Conservation (phyloP, 352 stramenopile genomes). For the Pythium phragmitis region DNA sequence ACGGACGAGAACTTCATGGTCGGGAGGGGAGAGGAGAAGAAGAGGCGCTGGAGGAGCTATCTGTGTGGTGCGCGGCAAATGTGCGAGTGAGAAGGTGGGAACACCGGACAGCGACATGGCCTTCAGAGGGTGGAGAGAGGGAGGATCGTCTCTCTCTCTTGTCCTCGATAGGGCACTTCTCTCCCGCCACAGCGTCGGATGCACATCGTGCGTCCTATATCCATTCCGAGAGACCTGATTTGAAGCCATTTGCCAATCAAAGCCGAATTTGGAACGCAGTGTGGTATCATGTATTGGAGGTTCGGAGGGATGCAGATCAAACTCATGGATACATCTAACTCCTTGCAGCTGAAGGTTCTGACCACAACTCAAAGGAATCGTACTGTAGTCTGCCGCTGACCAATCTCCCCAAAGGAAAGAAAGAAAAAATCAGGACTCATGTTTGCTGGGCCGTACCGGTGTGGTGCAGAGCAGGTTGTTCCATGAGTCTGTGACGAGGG, state of each 20-base stretch:
- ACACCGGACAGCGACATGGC: no score
- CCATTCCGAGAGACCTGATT: constrained; percentile 4
- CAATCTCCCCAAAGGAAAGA: no score
- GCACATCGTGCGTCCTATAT: neutral
- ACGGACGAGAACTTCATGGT: constrained; percentile 10
- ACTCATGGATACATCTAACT: neutral
- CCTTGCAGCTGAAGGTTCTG: neutral
- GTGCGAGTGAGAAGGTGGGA: neutral
- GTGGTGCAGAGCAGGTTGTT: no score
- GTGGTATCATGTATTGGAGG: neutral
- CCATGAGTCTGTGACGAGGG: no score
- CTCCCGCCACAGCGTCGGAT: neutral
- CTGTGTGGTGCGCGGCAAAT: neutral
- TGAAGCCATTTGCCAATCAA: neutral
- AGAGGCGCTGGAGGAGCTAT: neutral
- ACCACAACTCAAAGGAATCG: neutral
- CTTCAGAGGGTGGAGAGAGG: no score
- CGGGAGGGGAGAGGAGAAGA: neutral
- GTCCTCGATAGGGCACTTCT: neutral
- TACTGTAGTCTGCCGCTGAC: neutral
- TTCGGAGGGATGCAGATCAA: neutral
- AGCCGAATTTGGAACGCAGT: neutral
- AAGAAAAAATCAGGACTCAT: no score
- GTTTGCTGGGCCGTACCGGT: no score
- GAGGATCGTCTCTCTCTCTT: no score